Evolutionary conservation across 1,284 basidiomycete species (phyloP), one percentile per base, ranked within the genome.

Genomic region (Ganoderma boninense): DNA sequence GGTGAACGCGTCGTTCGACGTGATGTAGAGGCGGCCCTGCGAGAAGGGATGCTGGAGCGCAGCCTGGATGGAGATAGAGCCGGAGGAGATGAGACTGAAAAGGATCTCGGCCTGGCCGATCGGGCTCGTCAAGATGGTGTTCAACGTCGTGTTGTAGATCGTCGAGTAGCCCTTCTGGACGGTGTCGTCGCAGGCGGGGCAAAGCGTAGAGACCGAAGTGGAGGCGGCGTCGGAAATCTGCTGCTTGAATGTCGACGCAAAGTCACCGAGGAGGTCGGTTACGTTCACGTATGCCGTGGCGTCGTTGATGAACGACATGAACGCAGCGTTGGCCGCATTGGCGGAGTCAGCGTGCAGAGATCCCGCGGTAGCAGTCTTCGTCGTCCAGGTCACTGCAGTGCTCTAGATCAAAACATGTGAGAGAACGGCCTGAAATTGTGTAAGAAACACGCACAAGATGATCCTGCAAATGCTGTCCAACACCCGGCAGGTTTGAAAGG

Each of bases 401-500:
- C 83, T 85, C 86, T 87, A 63, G 29, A 18, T 71, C 52, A 70
- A 70, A 60, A 14, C 29, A 20, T 23, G 56, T 29, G 46, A 13
- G 43, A 26, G 35, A 60, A 67, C 14, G 60, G 40, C 23, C 26
- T 23, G 71, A n/a, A 4, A 14, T n/a, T 57, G 13, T 4, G 20
- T 42, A 4, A 8, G 11, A 43, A 26, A 29, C 20, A 82, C 83
- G 23, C 67, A 87, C 86, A 69, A 92, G 76, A 80, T 93, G 92
- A 78, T 95, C 92, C 78, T 93, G 91, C 59, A 95, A 78, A 81
- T 93, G 90, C 80, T 92, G 89, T 1, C 94, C 94, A 66, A 96
- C 93, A 67, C 90, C 91, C 5, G 92, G 92, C 2, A 94, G 82
- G 70, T 89, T 88, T 54, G 83, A 71, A 35, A 78, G 69, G 5